A percentile compares a stretch with the other conserved stretches of the same genome.
These are phyloP conservation scores for Naumovozyma baii DNA, from an alignment of 805 yeast genomes.

Conservation along the genomic window DNA sequence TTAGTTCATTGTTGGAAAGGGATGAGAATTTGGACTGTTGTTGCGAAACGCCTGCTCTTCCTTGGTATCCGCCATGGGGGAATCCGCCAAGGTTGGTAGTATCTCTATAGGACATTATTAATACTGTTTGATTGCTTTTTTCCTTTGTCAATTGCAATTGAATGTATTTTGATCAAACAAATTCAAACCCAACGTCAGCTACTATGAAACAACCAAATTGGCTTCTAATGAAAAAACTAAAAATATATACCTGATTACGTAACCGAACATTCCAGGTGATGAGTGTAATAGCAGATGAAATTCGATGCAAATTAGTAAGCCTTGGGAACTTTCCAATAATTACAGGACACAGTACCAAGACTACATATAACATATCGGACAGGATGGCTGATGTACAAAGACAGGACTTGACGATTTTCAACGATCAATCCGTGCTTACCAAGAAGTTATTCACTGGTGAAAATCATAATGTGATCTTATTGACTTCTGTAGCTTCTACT, in stretches of 20 bases:
- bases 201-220: too few species aligned
- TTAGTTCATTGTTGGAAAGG: background rate
- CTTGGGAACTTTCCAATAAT: too few species aligned
- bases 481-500: slow-evolving; percentile 42
- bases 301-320: background rate
- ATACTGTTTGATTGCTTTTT: background rate
- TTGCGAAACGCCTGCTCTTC: background rate
- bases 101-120: background rate
- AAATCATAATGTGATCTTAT: slow-evolving; percentile 24
- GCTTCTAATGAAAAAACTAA: too few species aligned
- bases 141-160: too few species aligned
- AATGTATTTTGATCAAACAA: too few species aligned
- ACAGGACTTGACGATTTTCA: slow-evolving; percentile 49
- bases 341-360: background rate
- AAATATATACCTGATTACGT: background rate
- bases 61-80: background rate
- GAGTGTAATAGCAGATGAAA: too few species aligned
- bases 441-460: slow-evolving; percentile 10
- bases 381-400: slow-evolving; percentile 32
- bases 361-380: too few species aligned
- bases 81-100: background rate
- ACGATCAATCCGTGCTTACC: slow-evolving; percentile 39
- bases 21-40: too few species aligned
- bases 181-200: too few species aligned
- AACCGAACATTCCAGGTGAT: too few species aligned